These are phyloP conservation scores for Blakeslea trispora DNA, from an alignment of 371 early-diverging fungal genomes.

Conservation along the genomic window DNA sequence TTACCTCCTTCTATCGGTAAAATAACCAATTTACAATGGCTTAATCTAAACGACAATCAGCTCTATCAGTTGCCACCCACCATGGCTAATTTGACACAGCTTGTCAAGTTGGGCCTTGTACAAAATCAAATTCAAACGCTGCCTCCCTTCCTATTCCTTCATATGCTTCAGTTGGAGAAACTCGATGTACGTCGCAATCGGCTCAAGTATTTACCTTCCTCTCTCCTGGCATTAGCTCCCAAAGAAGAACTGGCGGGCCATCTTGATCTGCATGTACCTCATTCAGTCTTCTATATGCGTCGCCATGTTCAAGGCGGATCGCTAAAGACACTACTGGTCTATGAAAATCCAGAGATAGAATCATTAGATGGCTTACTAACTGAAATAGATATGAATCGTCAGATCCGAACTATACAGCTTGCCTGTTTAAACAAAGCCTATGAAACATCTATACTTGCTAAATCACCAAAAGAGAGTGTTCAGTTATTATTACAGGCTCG, in stretches of 20 bases:
- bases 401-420: not conserved
- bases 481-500: too few relatives aligned
- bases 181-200: constrained; percentile 57
- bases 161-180: constrained; percentile 45
- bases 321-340: constrained; percentile 29
- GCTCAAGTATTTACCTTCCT: constrained; percentile 50
- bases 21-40: constrained; percentile 62
- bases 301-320: constrained; percentile 32
- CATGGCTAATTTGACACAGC: constrained; percentile 51
- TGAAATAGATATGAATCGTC: constrained; percentile 1
- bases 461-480: too few relatives aligned
- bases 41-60: constrained; percentile 73
- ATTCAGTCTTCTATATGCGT: constrained; percentile 15
- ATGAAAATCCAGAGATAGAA: constrained; percentile 31
- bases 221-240: constrained; percentile 33
- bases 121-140: constrained; percentile 59
- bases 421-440: not conserved
- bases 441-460: not conserved
- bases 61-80: constrained; percentile 53
- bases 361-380: constrained; percentile 32
- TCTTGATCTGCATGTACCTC: constrained; percentile 18
- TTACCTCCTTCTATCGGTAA: constrained; percentile 61
- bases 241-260: constrained; percentile 20
- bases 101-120: constrained; percentile 74
- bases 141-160: constrained; percentile 48